Base-by-base conservation (phyloP, 768 basidiomycete species). In the Mycena maculata region DNA sequence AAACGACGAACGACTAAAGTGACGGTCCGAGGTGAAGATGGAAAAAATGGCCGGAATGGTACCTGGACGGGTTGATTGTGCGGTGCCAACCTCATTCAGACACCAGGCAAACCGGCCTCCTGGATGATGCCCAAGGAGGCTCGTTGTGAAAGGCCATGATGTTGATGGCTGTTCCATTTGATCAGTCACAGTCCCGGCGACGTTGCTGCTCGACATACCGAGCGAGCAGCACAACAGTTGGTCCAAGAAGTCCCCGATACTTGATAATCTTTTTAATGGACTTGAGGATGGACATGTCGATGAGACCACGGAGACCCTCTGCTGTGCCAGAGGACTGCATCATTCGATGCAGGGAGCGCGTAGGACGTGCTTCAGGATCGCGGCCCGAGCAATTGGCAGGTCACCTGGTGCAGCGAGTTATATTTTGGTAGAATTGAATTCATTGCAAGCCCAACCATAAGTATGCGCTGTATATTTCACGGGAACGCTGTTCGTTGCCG, bases 81-180 rank as follows among this genome's bases (percentile, higher is more conserved):
- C 87, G 74, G 96, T 91, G 4, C 98, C 98, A 13, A 86, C 83
- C 71, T 94, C 91, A 73, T 99, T 99, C 50, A 99, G 86, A 75
- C 98, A 99, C 31, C 99, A 83, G 0, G 98, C 4, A 99, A 79
- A 7, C 91, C 89, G 27, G 90, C 87, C 78, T 99, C 98, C 78
- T 99, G 98, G 23, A 99, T 92, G 59, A 97, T 91, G 2, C 88
- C 83, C 62, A 99, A 81, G 18, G 95, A 9, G 98, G 98, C 77
- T 99, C 98, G 70, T 99, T 99, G 83, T 99, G 97, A 10, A 99
- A 90, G 78, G 95, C 90, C 90, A 98, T 94, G 74, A 96, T 92
- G 76, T 96, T 95, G 82, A 96, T 94, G 6, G 94, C 95, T 94
- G 68, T 18, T 9, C 48, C 59, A 23, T 8, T 38, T 36, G 20